Conservation (phyloP, 176 grass and related monocot species). For the Aegilops bicornis region DNA sequence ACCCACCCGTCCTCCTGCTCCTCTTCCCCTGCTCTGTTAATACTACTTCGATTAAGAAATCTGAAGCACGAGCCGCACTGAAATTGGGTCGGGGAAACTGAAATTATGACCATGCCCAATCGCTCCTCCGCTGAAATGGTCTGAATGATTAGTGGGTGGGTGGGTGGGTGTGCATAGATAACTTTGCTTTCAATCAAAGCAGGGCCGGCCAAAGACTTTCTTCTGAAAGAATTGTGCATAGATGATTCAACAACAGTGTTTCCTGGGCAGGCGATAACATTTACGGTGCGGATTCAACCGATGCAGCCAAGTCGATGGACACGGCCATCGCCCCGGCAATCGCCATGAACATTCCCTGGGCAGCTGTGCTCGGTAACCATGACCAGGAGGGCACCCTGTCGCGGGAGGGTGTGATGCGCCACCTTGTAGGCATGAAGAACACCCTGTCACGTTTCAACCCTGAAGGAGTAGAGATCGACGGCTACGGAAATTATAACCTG, state of each 20-base stretch:
- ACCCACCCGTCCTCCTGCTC: neutral
- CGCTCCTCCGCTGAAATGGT: neutral
- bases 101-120: neutral
- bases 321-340: conserved; percentile 78
- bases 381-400: conserved; percentile 89
- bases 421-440: conserved; percentile 74
- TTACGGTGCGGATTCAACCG: conserved; percentile 51
- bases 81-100: neutral
- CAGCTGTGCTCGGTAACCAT: conserved; percentile 87
- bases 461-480: conserved; percentile 62
- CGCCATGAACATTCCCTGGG: conserved; percentile 75
- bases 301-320: conserved; percentile 82
- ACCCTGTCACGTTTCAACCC: conserved; percentile 81
- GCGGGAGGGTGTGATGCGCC: conserved; percentile 73
- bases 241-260: neutral
- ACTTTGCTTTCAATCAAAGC: neutral
- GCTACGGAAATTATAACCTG: conserved; percentile 84
- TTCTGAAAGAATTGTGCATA: neutral
- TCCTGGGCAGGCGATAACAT: conserved; percentile 85
- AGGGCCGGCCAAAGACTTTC: too few relatives aligned
- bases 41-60: neutral
- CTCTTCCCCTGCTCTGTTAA: neutral
- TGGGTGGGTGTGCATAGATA: neutral
- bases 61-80: too few relatives aligned
- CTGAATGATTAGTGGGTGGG: neutral